Evolutionary conservation across 495 filamentous ascomycete species (phyloP), one percentile per base, ranked within the genome.

Genomic region (Geoglossum glabrum): DNA sequence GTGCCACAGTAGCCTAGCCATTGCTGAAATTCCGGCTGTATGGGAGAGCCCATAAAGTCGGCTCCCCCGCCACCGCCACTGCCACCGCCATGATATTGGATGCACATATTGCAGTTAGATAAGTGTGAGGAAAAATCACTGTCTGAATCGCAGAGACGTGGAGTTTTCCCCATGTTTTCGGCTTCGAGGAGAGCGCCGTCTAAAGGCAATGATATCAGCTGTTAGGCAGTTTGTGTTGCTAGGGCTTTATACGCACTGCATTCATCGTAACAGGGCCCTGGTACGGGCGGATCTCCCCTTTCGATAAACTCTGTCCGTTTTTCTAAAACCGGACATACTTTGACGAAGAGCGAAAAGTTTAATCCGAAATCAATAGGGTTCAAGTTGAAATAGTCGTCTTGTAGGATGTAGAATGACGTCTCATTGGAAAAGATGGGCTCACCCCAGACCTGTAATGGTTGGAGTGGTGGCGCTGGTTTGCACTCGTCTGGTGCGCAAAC

Each of bases 321-420:
- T 13, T 45, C 40, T 21, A 45, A 21, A 5, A 45, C 40, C 17
- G 57, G 21, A 28, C 30, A 30, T 15, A 59, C 56, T 11, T 36
- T 31, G 49, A 64, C 70, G 60, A 86, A 85, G 36, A 87, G 81
- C 27, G 70, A 73, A 60, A 80, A 76, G 54, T 72, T 75, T 30
- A 87, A 62, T 10, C 80, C 81, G 63, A 87, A 87, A n/a, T 69
- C 71, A 0, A 65, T 60, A 3, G 83, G 83, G 21, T 78, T 68
- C 21, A 85, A 72, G 49, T 85, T 77, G 69, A 79, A 86, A 62
- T 83, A 85, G 3, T 72, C 74, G 1, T 71, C 61, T 10, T 71
- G 73, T n/a, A 76, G 67, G 17, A 77, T 75, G 67, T 74, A 79
- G 68, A 69, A 71, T 38, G 67, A 61, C 4, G 77, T 73, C 45